phyloP scores from a whole-genome alignment of 2,329 filamentous ascomycete genomes.

The Amauroascus verrucosus region DNA sequence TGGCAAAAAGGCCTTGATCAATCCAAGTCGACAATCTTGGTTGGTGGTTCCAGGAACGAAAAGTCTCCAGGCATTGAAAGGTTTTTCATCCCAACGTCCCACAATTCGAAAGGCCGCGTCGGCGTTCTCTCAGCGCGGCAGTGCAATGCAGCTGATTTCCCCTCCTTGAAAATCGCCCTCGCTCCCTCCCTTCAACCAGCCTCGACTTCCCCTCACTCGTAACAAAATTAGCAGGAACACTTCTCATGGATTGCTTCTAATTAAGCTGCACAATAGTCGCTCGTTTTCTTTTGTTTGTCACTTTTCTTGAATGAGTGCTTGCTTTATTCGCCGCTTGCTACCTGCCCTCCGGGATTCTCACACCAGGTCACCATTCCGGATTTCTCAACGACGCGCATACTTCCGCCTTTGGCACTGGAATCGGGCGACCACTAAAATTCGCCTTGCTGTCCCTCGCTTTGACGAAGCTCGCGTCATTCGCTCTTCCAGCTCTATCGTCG shows the following conservation, averaged over 20 bases:
- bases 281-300: neutral
- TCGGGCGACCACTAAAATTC: neutral
- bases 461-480: neutral
- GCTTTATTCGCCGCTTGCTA: slow-evolving; percentile 25
- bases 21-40: neutral
- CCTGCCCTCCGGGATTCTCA: slow-evolving; percentile 25
- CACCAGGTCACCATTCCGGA: slow-evolving; percentile 13
- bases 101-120: neutral
- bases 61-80: neutral
- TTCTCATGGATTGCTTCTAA: neutral
- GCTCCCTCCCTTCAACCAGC: neutral
- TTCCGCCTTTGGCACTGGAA: slow-evolving; percentile 3
- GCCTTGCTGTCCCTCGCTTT: neutral
- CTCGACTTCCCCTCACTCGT: neutral
- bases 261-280: neutral
- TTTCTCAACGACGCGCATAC: slow-evolving; percentile 14
- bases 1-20: neutral
- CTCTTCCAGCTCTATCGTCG: neutral
- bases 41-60: slow-evolving; percentile 9
- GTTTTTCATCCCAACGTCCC: neutral
- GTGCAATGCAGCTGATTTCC: slow-evolving; percentile 7
- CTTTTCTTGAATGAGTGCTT: slow-evolving; percentile 27
- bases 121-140: neutral
- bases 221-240: neutral
- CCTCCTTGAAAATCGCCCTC: neutral